These are phyloP conservation scores for Pisolithus marmoratus DNA, from an alignment of 768 basidiomycete genomes.

Conservation along the genomic window DNA sequence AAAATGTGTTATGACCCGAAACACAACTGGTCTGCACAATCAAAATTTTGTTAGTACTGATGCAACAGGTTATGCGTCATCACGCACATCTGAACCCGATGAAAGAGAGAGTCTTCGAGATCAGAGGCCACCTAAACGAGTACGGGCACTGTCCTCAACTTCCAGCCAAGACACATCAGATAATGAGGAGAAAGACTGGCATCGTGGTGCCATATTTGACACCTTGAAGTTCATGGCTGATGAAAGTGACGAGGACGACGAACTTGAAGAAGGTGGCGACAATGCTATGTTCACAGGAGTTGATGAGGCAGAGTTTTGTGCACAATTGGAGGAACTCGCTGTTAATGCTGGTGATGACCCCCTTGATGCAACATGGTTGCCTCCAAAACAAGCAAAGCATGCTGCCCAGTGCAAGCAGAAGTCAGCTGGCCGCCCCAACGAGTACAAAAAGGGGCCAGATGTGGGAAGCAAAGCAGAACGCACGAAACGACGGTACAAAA, in stretches of 20 bases:
- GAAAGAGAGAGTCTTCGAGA: no score
- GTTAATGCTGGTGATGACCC: not conserved
- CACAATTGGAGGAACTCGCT: not conserved
- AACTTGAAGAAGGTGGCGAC: not conserved
- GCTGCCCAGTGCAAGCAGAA: not conserved
- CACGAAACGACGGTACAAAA: not conserved
- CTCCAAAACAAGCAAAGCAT: not conserved
- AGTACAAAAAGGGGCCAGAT: not conserved
- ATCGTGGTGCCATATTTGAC: not conserved
- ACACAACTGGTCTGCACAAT: no score
- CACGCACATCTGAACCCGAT: no score
- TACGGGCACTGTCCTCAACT: no score
- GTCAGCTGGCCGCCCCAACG: not conserved
- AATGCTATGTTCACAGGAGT: not conserved
- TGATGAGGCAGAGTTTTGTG: not conserved
- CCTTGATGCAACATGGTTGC: not conserved
- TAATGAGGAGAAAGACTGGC: not conserved
- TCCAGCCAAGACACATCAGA: no score
- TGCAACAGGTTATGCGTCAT: no score
- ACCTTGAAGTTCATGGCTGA: no score
- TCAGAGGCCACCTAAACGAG: no score
- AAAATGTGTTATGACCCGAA: no score
- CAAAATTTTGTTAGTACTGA: no score
- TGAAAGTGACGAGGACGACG: no score
- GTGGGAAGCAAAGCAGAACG: not conserved